A percentile compares a stretch with the other conserved stretches of the same genome.
Evolutionary conservation across 140 eudicot genomes (phyloP).

Genomic region (Cichorium intybus): DNA sequence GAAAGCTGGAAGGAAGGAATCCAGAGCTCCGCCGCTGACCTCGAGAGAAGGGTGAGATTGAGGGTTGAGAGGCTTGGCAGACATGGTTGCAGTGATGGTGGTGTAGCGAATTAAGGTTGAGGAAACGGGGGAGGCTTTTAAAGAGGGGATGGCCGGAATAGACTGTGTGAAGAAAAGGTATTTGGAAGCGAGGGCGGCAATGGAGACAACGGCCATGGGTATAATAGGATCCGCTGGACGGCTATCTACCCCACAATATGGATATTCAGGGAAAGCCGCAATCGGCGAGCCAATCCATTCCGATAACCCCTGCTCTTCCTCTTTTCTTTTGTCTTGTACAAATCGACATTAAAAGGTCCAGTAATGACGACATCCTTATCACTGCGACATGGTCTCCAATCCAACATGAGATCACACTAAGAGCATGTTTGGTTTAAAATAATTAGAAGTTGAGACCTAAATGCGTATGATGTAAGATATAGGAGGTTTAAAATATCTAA

Average conservation of each 20-base stretch:
- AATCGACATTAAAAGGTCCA: background rate
- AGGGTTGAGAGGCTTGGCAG: conserved; percentile 20
- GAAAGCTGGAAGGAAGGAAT: conserved; percentile 49
- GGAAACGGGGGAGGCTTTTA: background rate
- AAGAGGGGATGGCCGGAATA: background rate
- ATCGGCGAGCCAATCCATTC: background rate
- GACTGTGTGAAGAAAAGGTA: conserved; percentile 7
- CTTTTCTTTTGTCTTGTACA: background rate
- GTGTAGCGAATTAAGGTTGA: conserved; percentile 4
- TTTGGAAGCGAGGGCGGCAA: conserved; percentile 20
- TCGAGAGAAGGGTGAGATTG: conserved; percentile 66
- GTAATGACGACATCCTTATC: conserved; percentile 8
- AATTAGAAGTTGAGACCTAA: too few species aligned
- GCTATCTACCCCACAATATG: background rate
- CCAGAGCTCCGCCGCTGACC: conserved; percentile 65
- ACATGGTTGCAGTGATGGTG: conserved; percentile 18
- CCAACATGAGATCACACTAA: background rate
- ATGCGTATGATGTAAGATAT: too few species aligned
- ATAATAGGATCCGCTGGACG: background rate
- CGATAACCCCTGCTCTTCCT: background rate
- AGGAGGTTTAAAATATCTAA: too few species aligned
- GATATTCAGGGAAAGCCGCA: conserved; percentile 4
- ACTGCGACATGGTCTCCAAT: background rate
- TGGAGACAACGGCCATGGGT: conserved; percentile 31
- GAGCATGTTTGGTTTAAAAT: too few species aligned